These are phyloP conservation scores for Aphanomyces astaci DNA, from an alignment of 352 stramenopile genomes.

Conservation along the genomic window DNA sequence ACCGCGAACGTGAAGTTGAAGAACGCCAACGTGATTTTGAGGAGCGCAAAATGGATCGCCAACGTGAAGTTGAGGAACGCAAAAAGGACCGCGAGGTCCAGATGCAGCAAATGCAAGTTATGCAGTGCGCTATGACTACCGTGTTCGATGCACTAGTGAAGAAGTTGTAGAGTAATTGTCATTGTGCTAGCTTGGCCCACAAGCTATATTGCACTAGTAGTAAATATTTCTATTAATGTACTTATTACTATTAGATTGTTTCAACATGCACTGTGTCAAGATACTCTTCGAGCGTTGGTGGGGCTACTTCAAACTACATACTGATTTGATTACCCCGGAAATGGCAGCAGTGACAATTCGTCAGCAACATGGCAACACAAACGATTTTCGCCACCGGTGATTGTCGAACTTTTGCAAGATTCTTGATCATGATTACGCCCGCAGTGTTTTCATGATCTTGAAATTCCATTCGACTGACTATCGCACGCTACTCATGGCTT, in stretches of 20 bases:
- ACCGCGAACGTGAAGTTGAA: too few species aligned
- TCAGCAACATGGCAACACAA: background rate
- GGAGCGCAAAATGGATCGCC: background rate
- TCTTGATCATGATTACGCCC: slow-evolving; percentile 2
- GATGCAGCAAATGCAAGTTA: background rate
- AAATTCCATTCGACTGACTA: slow-evolving; percentile 18
- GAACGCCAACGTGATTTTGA: background rate
- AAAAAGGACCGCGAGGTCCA: background rate
- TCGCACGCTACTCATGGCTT: background rate
- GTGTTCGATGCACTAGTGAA: background rate
- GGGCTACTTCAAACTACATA: background rate
- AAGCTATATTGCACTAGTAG: background rate
- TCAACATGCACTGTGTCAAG: background rate
- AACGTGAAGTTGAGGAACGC: background rate
- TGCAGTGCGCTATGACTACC: background rate
- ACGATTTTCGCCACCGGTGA: slow-evolving; percentile 7
- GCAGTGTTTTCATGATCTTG: slow-evolving; percentile 14
- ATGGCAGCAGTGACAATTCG: slow-evolving; percentile 2
- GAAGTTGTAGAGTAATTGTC: background rate
- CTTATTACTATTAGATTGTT: background rate
- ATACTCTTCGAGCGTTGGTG: background rate
- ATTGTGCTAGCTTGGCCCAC: background rate
- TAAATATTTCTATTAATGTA: background rate
- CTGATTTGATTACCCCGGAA: background rate
- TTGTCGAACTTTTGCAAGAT: background rate